These are phyloP conservation scores for Nephelium lappaceum DNA, from an alignment of 345 rosid genomes.

Conservation along the genomic window DNA sequence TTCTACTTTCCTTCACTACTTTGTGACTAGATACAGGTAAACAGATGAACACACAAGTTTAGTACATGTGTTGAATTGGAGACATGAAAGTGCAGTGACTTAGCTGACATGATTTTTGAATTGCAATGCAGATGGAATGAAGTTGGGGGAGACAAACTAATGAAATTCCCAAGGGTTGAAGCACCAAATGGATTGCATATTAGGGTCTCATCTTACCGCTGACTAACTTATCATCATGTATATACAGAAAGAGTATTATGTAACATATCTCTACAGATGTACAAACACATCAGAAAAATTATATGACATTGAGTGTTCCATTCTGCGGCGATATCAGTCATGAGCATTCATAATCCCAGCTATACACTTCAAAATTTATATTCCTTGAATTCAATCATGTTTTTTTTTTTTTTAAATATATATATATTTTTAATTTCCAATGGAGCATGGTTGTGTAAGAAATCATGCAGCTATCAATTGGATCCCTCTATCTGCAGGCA, in stretches of 20 bases:
- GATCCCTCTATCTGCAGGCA: no score
- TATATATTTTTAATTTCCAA: no score
- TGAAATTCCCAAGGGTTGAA: slow-evolving; percentile 90
- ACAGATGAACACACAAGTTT: not conserved
- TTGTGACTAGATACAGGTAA: slow-evolving; percentile 84
- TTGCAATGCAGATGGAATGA: slow-evolving; percentile 82
- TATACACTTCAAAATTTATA: no score
- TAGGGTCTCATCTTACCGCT: slow-evolving; percentile 59
- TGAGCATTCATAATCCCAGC: no score
- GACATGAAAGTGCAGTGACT: not conserved
- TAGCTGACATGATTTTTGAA: not conserved
- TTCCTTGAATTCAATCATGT: no score
- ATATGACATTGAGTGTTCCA: slow-evolving; percentile 15
- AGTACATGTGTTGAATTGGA: no score
- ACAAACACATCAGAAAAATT: slow-evolving; percentile 29
- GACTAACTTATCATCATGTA: slow-evolving; percentile 1
- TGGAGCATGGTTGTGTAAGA: no score
- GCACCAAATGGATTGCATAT: slow-evolving; percentile 92
- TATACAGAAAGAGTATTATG: slow-evolving; percentile 29
- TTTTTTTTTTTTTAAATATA: no score
- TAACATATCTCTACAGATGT: slow-evolving; percentile 17
- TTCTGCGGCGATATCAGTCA: not conserved
- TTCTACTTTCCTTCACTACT: slow-evolving; percentile 88
- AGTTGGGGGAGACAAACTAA: slow-evolving; percentile 62
- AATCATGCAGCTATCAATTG: no score